Base-by-base conservation (phyloP, 2,329 filamentous ascomycete genomes). In the Colletotrichum simmondsii region DNA sequence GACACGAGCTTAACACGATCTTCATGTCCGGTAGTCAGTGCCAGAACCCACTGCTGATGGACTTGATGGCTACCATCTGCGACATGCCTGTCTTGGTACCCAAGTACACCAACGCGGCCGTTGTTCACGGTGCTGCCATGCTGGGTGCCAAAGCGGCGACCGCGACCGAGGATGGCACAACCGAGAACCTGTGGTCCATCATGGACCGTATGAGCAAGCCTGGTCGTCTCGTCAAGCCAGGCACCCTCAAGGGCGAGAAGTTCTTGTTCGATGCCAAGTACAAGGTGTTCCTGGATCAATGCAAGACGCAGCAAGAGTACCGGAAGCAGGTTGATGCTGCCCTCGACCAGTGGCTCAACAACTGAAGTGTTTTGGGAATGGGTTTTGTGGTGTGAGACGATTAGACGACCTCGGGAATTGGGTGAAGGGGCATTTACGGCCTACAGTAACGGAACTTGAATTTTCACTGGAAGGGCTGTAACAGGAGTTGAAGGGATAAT, bases 11-110 rank as follows among this genome's bases (percentile, higher is more conserved):
- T 82, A 92, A 89, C 62, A 96, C 93, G 75, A 98, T 99, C 83
- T 99, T 98, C 90, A 98, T 99, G 97, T 98, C 95, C 5, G 97
- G 97, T 74, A 97, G 94, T 12, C 97, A 98, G 83, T 99, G 97
- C 87, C 95, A 98, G 84, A 99, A 99, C 83, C 91, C 93, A 42
- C 91, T 98, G 73, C 88, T 99, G 68, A 98, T 99, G 92, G 89
- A 92, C 71, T 90, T 99, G 19, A 93, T 99, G 77, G 95, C 97
- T 16, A 97, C 95, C 0, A 93, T 93, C 0, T 98, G 96, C 84
- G 88, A 92, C 77, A 95, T 98, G 92, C 96, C 96, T 1, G 96
- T 99, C 24, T 86, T 98, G 49, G 97, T 98, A 68, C 97, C 97
- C 0, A 90, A 93, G 64, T 98, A 99, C 79, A 95, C 98, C 72